Base-by-base conservation (phyloP, 768 basidiomycete genomes). In the Cystobasidium ongulense region DNA sequence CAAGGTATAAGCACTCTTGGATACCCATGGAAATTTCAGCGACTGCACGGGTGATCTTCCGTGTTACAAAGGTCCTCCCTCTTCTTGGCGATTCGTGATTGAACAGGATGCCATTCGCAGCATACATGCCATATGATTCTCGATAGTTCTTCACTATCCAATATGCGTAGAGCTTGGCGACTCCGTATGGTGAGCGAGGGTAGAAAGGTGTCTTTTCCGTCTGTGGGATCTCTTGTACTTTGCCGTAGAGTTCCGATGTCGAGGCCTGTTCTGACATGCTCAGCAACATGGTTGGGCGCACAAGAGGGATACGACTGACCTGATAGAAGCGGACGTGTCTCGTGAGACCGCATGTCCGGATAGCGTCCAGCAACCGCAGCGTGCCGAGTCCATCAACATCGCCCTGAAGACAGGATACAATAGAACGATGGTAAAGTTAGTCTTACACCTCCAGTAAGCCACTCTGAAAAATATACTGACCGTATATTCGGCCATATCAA, bases 401-500 rank as follows among this genome's bases (percentile, higher is more conserved):
- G 63, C 91, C 93, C 81, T 82, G 64, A n/a, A 21, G 3, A n/a
- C 17, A 5, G 11, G 41, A n/a, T n/a, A n/a, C 38, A 64, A 11
- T n/a, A n/a, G 63, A 2, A 41, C 25, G 2, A 35, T 7, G n/a
- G n/a, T n/a, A n/a, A n/a, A n/a, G n/a, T n/a, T n/a, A n/a, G n/a
- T n/a, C n/a, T n/a, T n/a, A n/a, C n/a, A n/a, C n/a, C n/a, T n/a
- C n/a, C n/a, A n/a, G n/a, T n/a, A n/a, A n/a, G n/a, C n/a, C n/a
- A n/a, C n/a, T n/a, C n/a, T n/a, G n/a, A n/a, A n/a, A n/a, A n/a
- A n/a, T n/a, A n/a, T 18, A 74, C 80, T 62, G 29, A 82, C 83
- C 0, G 95, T 98, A 84, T 98, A 98, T 82, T 98, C 94, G 29
- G 94, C 91, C 92, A 98, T 95, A 82, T 97, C 95, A 81, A 98